Evolutionary conservation across 2,329 filamentous ascomycete species (phyloP).

Genomic region (Microcyclospora tardicrescens): DNA sequence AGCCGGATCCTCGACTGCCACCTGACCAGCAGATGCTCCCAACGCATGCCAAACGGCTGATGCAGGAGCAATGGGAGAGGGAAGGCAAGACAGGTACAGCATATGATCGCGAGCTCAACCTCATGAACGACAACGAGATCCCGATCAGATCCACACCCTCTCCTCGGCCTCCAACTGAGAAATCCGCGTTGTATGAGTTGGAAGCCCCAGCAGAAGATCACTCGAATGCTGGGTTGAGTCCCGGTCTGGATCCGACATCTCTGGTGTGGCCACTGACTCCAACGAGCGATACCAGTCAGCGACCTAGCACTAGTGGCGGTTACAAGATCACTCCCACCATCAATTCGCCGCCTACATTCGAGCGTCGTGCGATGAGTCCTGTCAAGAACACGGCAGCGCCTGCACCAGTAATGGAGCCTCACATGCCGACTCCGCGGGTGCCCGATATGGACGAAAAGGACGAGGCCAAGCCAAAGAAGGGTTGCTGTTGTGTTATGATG

Average conservation of each 20-base stretch:
- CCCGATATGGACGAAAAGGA: slow-evolving; percentile 43
- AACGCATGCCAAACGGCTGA: slow-evolving; percentile 78
- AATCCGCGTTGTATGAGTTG: slow-evolving; percentile 2
- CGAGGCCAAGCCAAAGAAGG: slow-evolving; percentile 43
- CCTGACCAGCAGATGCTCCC: slow-evolving; percentile 92
- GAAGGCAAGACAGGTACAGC: slow-evolving; percentile 75
- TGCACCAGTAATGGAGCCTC: slow-evolving; percentile 11
- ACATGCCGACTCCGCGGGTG: slow-evolving; percentile 36
- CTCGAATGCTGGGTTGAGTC: background rate
- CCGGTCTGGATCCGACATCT: background rate
- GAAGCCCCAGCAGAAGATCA: background rate
- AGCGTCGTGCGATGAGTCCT: slow-evolving; percentile 5
- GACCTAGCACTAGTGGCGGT: slow-evolving; percentile 31
- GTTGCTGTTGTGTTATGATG: slow-evolving; percentile 65
- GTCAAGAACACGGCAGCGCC: slow-evolving; percentile 10
- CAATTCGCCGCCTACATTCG: slow-evolving; percentile 11
- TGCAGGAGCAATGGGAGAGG: slow-evolving; percentile 90
- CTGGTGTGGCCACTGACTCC: slow-evolving; percentile 15
- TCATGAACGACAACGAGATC: slow-evolving; percentile 55
- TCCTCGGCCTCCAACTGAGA: slow-evolving; percentile 18
- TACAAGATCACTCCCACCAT: slow-evolving; percentile 38
- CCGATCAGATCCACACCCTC: slow-evolving; percentile 19
- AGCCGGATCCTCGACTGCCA: slow-evolving; percentile 83
- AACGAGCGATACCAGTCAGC: slow-evolving; percentile 14
- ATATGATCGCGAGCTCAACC: slow-evolving; percentile 79